These are phyloP conservation scores for Nidula microcarpa DNA, from an alignment of 768 basidiomycete species.

Conservation along the genomic window DNA sequence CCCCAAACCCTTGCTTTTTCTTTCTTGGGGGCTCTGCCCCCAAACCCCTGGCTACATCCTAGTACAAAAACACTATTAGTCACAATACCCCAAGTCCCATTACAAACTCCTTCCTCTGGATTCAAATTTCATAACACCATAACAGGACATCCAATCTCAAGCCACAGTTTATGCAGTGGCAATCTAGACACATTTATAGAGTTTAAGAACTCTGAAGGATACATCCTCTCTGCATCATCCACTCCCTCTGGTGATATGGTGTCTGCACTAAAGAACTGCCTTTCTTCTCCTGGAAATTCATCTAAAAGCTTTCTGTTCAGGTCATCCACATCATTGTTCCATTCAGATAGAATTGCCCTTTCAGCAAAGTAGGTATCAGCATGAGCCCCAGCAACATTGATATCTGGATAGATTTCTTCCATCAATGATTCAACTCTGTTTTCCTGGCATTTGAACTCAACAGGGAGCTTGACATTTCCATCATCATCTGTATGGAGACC, in stretches of 20 bases:
- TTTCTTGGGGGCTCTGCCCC: too few species aligned
- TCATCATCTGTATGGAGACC: constrained; percentile 5
- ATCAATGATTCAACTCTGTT: background rate
- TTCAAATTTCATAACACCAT: constrained; percentile 43
- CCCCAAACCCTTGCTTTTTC: too few species aligned
- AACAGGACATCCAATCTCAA: constrained; percentile 29
- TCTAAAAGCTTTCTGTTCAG: constrained; percentile 17
- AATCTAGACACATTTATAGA: constrained; percentile 32
- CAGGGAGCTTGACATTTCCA: constrained; percentile 4
- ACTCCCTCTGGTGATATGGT: background rate
- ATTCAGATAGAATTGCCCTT: background rate
- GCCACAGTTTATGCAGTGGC: constrained; percentile 29
- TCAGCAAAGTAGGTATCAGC: background rate
- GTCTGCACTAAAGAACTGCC: background rate
- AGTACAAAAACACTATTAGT: too few species aligned
- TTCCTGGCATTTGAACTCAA: background rate
- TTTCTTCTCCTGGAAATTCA: background rate
- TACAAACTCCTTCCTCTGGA: constrained; percentile 29
- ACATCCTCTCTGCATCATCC: constrained; percentile 16
- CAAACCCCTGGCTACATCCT: too few species aligned
- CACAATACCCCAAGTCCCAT: constrained; percentile 27
- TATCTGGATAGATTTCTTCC: background rate
- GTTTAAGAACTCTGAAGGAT: constrained; percentile 35
- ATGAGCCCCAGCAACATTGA: background rate
- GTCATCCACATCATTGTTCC: constrained; percentile 24